Conservation (phyloP, 139 green algal genomes). For the Eudorina sp. region DNA sequence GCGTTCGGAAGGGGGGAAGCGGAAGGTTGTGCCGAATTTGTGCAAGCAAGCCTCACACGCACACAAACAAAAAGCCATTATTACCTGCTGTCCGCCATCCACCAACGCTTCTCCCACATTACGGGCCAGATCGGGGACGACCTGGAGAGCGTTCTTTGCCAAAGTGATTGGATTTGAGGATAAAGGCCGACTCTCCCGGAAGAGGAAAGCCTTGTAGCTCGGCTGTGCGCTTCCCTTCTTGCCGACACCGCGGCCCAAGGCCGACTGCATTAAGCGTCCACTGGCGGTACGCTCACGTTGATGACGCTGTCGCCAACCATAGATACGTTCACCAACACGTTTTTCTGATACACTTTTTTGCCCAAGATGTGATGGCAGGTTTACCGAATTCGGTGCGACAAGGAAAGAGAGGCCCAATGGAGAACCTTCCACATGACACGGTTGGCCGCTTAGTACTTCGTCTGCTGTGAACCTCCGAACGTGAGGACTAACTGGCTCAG, state of each 20-base stretch:
- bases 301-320: not conserved
- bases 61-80: no score
- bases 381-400: no score
- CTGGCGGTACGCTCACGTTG: not conserved
- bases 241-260: not conserved
- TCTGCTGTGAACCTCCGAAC: no score
- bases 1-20: no score
- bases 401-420: no score
- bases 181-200: not conserved
- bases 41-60: no score
- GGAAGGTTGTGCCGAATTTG: no score
- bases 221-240: not conserved
- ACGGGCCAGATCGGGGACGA: slow-evolving; percentile 11
- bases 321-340: not conserved
- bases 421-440: no score
- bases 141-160: slow-evolving; percentile 2
- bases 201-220: not conserved
- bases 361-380: no score
- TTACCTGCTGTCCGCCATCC: slow-evolving; percentile 14
- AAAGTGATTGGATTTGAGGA: not conserved
- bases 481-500: no score
- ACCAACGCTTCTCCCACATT: slow-evolving; percentile 18
- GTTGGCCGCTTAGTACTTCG: no score
- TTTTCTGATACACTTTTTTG: no score
- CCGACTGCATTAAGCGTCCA: not conserved